phyloP scores from a whole-genome alignment of 345 rosid species.

The Noccaea bulbosa region DNA sequence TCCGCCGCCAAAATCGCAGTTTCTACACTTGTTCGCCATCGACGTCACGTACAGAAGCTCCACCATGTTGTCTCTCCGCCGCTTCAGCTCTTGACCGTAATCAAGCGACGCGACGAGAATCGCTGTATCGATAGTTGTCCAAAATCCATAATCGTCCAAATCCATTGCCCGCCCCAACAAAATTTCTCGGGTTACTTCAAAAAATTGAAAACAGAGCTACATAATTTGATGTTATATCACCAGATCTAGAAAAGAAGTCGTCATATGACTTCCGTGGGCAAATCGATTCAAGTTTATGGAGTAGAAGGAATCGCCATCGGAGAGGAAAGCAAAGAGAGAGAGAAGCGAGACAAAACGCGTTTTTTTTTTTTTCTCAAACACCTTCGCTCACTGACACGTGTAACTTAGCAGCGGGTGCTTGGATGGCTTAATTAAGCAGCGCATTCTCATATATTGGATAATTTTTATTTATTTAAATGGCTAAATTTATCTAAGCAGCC shows the following conservation, averaged over 20 bases:
- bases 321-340: too few species aligned
- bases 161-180: conserved; percentile 55
- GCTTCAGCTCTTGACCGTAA: conserved; percentile 65
- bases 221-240: conserved; percentile 19
- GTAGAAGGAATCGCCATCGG: too few species aligned
- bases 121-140: conserved; percentile 88
- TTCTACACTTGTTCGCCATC: conserved; percentile 58
- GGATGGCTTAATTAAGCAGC: too few species aligned
- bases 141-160: conserved; percentile 77
- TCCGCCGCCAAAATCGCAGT: conserved; percentile 57
- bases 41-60: conserved; percentile 75
- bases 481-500: too few species aligned
- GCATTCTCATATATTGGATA: too few species aligned
- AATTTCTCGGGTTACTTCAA: conserved; percentile 5
- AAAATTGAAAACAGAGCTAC: conserved; percentile 31
- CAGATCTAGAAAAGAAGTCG: conserved; percentile 49
- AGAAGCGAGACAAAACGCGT: too few species aligned
- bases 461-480: too few species aligned
- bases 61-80: conserved; percentile 76
- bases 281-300: too few species aligned
- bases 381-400: too few species aligned
- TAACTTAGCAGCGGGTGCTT: too few species aligned
- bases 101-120: conserved; percentile 79
- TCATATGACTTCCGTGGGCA: too few species aligned
- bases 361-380: too few species aligned